Base-by-base conservation (phyloP, 805 yeast genomes). In the Metschnikowia picachoensis region DNA sequence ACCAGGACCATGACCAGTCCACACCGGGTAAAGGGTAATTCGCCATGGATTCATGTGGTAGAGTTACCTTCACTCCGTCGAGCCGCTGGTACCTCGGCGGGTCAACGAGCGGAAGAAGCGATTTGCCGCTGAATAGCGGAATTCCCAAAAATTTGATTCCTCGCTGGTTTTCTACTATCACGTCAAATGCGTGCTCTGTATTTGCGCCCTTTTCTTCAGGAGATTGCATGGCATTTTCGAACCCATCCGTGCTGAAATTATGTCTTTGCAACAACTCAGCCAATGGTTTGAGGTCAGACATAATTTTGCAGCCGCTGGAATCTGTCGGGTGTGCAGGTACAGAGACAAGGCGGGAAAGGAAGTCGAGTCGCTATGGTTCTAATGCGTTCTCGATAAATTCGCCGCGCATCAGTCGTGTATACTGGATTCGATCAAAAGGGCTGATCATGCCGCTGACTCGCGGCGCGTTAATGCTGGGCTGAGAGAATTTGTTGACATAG, bases 1-100 rank as follows among this genome's bases (percentile, higher is more conserved):
- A 71, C 89, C 90, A 84, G 9, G 60, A 60, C 90, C 90, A 84
- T 44, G 62, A 58, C 90, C 89, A 84, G 36, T 71, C 63, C 17
- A 77, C 67, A 51, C 79, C 84, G 1, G 87, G 87, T 12, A 80
- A 67, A 0, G 82, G 80, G 46, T 58, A 65, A 49, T 67, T 62
- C 17, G 50, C 53, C 10, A 68, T 48, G 10, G 61, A 53, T 44
- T 66, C 58, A 43, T 58, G 52, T 13, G 60, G 44, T 48, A 41
- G 51, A 40, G 47, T 50, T 8, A 78, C 55, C 15, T 62, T 57
- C 3, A 60, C 56, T 1, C 81, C 82, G 31, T 67, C 61, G 13
- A 76, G 47, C 28, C 72, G 67, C 57, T 76, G 80, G 50, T 58
- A 78, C 46, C 64, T 66, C 1, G 79, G 72, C 2, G 83, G 84